Evolutionary conservation across 2,329 filamentous ascomycete species (phyloP), one percentile per base, ranked within the genome.

Genomic region (Neoscytalidium dimidiatum): DNA sequence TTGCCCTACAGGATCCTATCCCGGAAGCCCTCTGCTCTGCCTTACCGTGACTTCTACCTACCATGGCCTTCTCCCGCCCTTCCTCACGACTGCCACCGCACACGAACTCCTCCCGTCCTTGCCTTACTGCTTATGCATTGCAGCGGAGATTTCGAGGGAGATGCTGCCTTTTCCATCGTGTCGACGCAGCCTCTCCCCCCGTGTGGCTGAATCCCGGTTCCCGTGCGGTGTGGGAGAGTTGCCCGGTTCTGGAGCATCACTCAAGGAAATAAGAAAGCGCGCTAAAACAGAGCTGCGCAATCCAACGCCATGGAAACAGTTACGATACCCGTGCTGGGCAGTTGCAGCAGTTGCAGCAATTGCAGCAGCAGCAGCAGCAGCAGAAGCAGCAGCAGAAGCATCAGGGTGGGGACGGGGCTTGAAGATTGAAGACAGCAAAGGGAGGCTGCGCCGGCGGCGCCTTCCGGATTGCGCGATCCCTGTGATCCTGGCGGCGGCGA

Each of bases 111-210:
- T 33, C 49, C 56, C 41, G 38, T 60, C 38, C 56, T 60, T 44
- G 26, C 56, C 35, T 46, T 46, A 48, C 56, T 60, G 56, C 56
- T 60, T 60, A 60, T 60, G 56, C 56, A 13, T 17, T 26, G 41
- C 56, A 46, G 56, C 56, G 56, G 56, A 60, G 56, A 58, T 58
- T 58, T 58, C 38, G 23, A 44, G 33, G 51, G 17, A 35, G 23
- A 57, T 28, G 21, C 31, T 43, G 3, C 52, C 33, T 23, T 41
- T 57, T 57, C 21, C 23, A 31, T 23, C 38, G 31, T 8, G 14
- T 11, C 51, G 14, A 35, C 49, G n/a, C 29, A 23, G 9, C 21
- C 52, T 11, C 23, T 33, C 28, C 28, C 52, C 9, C 14, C n/a
- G 14, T 41, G 38, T 11, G 38, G 5, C 31, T 41, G 5, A 41